These are phyloP conservation scores for Cyberlindnera maritima DNA, from an alignment of 805 yeast genomes.

Conservation along the genomic window DNA sequence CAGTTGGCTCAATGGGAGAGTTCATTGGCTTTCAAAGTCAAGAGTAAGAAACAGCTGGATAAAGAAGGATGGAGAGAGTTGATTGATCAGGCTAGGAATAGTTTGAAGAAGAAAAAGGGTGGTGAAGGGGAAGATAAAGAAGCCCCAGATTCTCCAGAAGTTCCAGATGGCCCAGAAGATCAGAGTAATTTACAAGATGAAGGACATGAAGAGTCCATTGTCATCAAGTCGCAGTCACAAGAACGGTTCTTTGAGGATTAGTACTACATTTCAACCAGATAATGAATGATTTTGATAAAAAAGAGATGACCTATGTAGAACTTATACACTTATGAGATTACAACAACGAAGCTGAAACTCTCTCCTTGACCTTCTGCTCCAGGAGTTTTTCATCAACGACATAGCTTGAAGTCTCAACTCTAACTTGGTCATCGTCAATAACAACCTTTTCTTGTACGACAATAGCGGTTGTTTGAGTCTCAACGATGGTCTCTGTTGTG, in stretches of 20 bases:
- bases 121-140: too few relatives aligned
- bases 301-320: too few relatives aligned
- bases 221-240: neutral
- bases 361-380: neutral
- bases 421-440: slow-evolving; percentile 24
- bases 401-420: slow-evolving; percentile 13
- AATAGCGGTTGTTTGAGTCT: neutral
- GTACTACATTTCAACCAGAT: too few relatives aligned
- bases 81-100: slow-evolving; percentile 13
- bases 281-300: too few relatives aligned
- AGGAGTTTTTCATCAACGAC: neutral
- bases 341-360: slow-evolving; percentile 3
- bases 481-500: neutral
- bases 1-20: slow-evolving; percentile 69
- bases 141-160: too few relatives aligned
- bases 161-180: too few relatives aligned
- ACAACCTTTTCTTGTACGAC: slow-evolving; percentile 9
- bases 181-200: too few relatives aligned
- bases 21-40: slow-evolving; percentile 18
- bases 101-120: neutral
- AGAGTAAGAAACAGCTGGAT: slow-evolving; percentile 15
- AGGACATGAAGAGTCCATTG: too few relatives aligned
- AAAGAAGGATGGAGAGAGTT: slow-evolving; percentile 23
- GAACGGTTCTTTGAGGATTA: slow-evolving; percentile 3
- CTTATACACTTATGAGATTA: neutral